Evolutionary conservation across 2,329 filamentous ascomycete genomes (phyloP).

Genomic region (Colletotrichum horii): DNA sequence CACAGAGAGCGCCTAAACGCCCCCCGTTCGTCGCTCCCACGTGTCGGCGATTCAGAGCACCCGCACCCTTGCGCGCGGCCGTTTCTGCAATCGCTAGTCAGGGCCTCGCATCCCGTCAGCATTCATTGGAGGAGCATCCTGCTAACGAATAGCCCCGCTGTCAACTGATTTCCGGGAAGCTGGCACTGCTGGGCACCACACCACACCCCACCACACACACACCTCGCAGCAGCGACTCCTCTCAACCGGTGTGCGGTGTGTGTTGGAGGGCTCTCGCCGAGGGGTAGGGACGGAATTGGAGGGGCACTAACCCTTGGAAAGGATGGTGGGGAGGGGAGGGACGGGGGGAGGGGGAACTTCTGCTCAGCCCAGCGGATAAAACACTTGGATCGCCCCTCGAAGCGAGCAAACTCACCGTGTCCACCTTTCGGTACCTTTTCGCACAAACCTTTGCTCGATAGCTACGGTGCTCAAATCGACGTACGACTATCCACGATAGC

Average conservation of each 20-base stretch:
- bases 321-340: not conserved
- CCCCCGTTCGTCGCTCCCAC: not conserved
- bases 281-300: not conserved
- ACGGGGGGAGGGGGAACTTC: not conserved
- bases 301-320: not conserved
- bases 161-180: not conserved
- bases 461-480: not conserved
- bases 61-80: not conserved
- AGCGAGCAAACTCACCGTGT: not conserved
- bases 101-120: not conserved
- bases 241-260: not conserved
- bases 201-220: not conserved
- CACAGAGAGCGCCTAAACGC: rapidly evolving
- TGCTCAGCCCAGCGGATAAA: not conserved
- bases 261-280: not conserved
- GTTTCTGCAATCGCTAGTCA: not conserved
- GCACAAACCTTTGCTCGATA: not conserved
- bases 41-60: not conserved
- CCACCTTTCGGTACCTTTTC: not conserved
- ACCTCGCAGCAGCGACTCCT: not conserved
- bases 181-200: not conserved
- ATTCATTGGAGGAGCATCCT: not conserved
- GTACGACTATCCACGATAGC: not conserved
- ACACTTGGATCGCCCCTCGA: not conserved
- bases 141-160: not conserved